Base-by-base conservation (phyloP, 1,139 yeast species). In the Torulaspora globosa region DNA sequence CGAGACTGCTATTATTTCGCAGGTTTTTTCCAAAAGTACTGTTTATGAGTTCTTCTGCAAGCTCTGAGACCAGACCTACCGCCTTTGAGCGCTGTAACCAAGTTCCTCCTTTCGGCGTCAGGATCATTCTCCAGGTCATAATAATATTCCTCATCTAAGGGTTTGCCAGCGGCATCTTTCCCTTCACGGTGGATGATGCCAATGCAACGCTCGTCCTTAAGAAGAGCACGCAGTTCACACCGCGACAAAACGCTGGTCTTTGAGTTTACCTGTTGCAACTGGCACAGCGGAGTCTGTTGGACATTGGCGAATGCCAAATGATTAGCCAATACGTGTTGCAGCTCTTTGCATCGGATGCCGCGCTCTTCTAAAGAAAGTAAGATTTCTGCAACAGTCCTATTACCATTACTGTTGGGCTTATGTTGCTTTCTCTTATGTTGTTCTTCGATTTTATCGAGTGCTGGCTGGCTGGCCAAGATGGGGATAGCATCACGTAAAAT, bases 131-230 rank as follows among this genome's bases (percentile, higher is more conserved):
- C 97, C 3, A 90, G 82, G 52, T 84, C 80, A 60, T 92, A 92
- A 65, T 88, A 92, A 62, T 87, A 92, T 65, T 92, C 97, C 61
- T 88, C 95, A 55, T 90, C 97, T 53, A 92, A 72, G 4, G 88
- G 88, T 65, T 88, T 87, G 11, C 97, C 97, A 2, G 97, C 95
- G 3, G 97, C 97, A 67, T 92, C 97, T 65, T 88, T 90, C 42
- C 97, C 97, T 50, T 78, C 75, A 65, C 97, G 82, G 58, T 80
- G 78, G 52, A 92, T 89, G 9, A 85, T 82, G 11, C 97, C 97
- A 47, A 90, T 76, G 57, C 94, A 83, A 32, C 53, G 50, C 47
- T 65, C 56, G 31, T 57, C 47, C 39, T 63, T 56, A 52, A 69
- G 57, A 31, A 61, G 53, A 40, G 62, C 72, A 53, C 83, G 73